Base-by-base conservation (phyloP, 805 yeast species). In the Saturnispora besseyi region DNA sequence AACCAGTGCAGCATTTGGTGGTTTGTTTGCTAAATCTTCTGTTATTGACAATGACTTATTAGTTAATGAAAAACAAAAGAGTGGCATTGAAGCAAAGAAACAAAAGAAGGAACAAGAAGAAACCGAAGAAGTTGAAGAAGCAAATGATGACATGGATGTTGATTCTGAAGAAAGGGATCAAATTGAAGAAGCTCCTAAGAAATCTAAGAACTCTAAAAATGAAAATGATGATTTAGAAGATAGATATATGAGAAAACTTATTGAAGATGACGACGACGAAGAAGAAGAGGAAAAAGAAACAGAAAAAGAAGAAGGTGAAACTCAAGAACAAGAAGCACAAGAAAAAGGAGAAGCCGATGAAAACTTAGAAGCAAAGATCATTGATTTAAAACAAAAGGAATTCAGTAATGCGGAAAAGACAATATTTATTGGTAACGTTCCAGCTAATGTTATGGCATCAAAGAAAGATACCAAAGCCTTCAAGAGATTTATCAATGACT, bases 391-490 rank as follows among this genome's bases (percentile, higher is more conserved):
- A 62, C 82, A 80, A 54, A 68, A 68, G n/a, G 96, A 88, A 62
- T 70, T 85, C 45, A 86, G 78, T 57, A 86, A 87, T 65, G 95
- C 96, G 5, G 87, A 84, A 56, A 76, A 83, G 57, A 88, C 96
- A 0, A 72, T 91, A 0, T 93, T 93, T 60, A 82, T 93, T 9
- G 98, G 97, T 41, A 93, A 93, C 64, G 77, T 91, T 12, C 78
- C 86, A 32, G 68, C 80, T 37, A 61, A 69, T 1, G 88, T 82
- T 8, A 78, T 89, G 55, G 75, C 84, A 2, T 75, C 79, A 44
- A 87, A 87, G 62, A 65, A 71, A 37, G 65, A 71, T 11, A 78
- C 78, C 60, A 85, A 81, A 60, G 64, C 71, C 48, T 83, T 91
- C 67, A 85, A 86, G 64, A 72, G 71, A 54, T 66, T 76, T n/a